Conservation (phyloP, 2,329 filamentous ascomycete genomes). For the Akanthomyces muscarius region DNA sequence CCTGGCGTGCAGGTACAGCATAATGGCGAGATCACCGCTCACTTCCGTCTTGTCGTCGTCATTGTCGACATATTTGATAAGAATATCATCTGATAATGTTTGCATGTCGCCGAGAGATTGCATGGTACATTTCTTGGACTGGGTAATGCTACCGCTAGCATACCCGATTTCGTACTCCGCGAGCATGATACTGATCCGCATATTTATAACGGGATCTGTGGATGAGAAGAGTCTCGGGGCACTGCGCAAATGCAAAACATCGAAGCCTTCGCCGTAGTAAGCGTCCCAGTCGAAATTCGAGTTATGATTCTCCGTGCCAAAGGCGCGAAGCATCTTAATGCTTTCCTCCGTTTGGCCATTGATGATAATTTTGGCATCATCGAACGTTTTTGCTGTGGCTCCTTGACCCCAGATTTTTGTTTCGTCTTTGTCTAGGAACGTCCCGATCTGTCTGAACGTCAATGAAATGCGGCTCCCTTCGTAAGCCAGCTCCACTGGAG, state of each 20-base stretch:
- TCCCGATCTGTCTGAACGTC: constrained; percentile 86
- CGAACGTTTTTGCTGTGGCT: constrained; percentile 63
- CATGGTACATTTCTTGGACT: constrained; percentile 20
- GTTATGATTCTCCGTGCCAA: constrained; percentile 79
- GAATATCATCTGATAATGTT: constrained; percentile 22
- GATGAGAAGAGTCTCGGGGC: constrained; percentile 50
- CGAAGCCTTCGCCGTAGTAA: constrained; percentile 75
- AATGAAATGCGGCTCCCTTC: constrained; percentile 79
- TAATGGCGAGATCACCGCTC: constrained; percentile 48
- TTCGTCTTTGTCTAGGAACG: constrained; percentile 66
- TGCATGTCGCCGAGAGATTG: background rate
- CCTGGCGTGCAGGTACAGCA: constrained; percentile 58
- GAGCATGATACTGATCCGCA: constrained; percentile 48
- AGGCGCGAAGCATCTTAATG: constrained; percentile 68
- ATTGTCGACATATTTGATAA: constrained; percentile 53
- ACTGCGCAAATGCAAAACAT: constrained; percentile 67
- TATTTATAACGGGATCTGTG: constrained; percentile 44
- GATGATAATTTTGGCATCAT: constrained; percentile 58
- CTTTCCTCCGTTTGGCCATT: constrained; percentile 66
- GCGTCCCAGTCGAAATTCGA: constrained; percentile 69
- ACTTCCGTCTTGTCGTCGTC: constrained; percentile 45
- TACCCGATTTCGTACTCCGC: constrained; percentile 44
- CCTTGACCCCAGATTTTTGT: constrained; percentile 87
- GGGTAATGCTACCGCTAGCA: constrained; percentile 41
- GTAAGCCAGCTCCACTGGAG: constrained; percentile 65